These are phyloP conservation scores for Prunus dulcis DNA, from an alignment of 306 rosid species.

Conservation along the genomic window DNA sequence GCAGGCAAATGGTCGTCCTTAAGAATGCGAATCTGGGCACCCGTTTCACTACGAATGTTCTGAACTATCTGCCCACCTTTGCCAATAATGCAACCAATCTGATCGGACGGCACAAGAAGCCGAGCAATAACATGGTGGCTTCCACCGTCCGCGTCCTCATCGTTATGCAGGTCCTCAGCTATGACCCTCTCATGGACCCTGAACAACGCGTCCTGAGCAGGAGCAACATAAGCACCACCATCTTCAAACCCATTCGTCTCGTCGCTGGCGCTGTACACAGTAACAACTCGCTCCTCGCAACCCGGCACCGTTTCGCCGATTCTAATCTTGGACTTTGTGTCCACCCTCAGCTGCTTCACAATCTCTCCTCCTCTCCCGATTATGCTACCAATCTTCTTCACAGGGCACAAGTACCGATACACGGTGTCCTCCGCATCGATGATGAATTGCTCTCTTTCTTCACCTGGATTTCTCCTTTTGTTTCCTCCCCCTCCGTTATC, in stretches of 20 bases:
- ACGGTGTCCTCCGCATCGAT: conserved; percentile 83
- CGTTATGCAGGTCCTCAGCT: conserved; percentile 78
- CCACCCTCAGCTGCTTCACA: conserved; percentile 84
- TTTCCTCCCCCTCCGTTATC: conserved; percentile 53
- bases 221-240: conserved; percentile 49
- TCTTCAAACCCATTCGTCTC: conserved; percentile 73
- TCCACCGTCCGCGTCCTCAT: conserved; percentile 67
- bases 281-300: conserved; percentile 80
- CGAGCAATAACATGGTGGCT: conserved; percentile 69
- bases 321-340: conserved; percentile 85
- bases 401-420: conserved; percentile 76
- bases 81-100: conserved; percentile 91
- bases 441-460: conserved; percentile 82
- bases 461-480: conserved; percentile 76
- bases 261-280: conserved; percentile 68
- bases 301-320: conserved; percentile 91
- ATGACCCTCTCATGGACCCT: conserved; percentile 84
- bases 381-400: conserved; percentile 84
- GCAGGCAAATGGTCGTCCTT: conserved; percentile 85
- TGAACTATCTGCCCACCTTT: conserved; percentile 96
- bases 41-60: conserved; percentile 75
- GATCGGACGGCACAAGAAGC: conserved; percentile 94
- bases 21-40: conserved; percentile 91
- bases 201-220: conserved; percentile 89
- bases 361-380: conserved; percentile 99